Conservation (phyloP, 2,329 filamentous ascomycete genomes). For the Pezicula neosporulosa region DNA sequence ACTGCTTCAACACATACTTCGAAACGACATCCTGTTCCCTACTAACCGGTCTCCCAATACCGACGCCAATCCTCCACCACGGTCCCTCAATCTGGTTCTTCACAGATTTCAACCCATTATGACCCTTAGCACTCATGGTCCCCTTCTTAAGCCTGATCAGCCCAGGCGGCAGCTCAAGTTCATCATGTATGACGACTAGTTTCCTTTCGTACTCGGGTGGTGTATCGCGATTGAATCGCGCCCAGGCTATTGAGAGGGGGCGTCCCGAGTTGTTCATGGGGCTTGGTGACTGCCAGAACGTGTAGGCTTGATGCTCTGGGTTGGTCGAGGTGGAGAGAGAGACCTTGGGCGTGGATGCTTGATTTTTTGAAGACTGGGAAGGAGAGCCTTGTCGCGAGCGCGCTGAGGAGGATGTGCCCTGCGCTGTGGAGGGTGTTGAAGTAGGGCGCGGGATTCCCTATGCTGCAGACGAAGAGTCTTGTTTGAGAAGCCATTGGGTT, state of each 20-base stretch:
- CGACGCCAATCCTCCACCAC: conserved; percentile 67
- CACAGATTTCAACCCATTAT: conserved; percentile 73
- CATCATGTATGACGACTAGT: conserved; percentile 83
- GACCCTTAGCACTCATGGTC: conserved; percentile 61
- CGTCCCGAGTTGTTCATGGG: conserved; percentile 84
- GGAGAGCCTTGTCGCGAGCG: conserved; percentile 37
- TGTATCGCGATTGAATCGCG: conserved; percentile 44
- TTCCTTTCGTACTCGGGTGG: conserved; percentile 35
- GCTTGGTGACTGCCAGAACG: conserved; percentile 69
- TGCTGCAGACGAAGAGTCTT: conserved; percentile 74
- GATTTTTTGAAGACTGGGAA: conserved; percentile 44
- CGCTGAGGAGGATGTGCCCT: conserved; percentile 73
- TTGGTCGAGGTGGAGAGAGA: conserved; percentile 40
- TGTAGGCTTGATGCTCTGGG: conserved; percentile 42
- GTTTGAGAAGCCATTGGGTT: conserved; percentile 21
- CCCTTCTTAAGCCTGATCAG: conserved; percentile 62
- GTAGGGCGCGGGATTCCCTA: conserved; percentile 80
- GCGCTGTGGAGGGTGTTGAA: conserved; percentile 80
- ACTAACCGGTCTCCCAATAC: conserved; percentile 78
- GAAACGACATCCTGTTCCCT: conserved; percentile 66
- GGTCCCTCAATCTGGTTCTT: conserved; percentile 42
- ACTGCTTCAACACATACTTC: conserved; percentile 65
- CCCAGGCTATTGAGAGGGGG: conserved; percentile 65
- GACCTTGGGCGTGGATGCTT: conserved; percentile 44
- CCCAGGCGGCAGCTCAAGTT: conserved; percentile 72